Evolutionary conservation across 2,329 filamentous ascomycete genomes (phyloP).

Genomic region (Botryotinia globosa): DNA sequence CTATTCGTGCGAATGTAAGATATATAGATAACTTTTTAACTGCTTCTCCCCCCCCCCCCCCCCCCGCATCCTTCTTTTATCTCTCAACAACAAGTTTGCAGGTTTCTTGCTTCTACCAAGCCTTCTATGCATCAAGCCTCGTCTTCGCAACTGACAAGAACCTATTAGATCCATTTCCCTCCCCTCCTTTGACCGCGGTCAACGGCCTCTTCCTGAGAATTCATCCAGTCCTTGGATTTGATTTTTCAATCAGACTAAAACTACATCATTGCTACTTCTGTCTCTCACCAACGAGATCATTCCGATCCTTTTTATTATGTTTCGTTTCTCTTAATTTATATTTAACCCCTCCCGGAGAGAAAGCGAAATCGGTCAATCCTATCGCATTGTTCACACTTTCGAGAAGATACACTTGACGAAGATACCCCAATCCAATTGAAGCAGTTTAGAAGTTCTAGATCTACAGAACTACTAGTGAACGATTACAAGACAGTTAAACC

Average conservation of each 20-base stretch:
- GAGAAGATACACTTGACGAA: slow-evolving; percentile 9
- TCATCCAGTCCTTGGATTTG: not conserved
- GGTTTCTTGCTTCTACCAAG: slow-evolving; percentile 16
- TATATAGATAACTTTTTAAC: not conserved
- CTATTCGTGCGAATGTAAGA: not conserved
- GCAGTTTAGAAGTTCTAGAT: not conserved
- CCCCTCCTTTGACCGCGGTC: not conserved
- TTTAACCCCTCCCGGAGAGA: not conserved
- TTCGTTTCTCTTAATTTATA: not conserved
- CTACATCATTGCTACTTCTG: not conserved
- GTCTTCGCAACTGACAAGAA: not conserved
- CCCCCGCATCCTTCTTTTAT: not conserved
- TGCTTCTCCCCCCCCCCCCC: not conserved
- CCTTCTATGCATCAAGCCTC: slow-evolving; percentile 18
- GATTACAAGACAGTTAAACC: not conserved
- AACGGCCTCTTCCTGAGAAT: slow-evolving; percentile 4
- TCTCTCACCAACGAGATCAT: not conserved
- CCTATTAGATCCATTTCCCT: not conserved
- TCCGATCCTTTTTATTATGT: not conserved
- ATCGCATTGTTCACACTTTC: not conserved
- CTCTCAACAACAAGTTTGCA: not conserved
- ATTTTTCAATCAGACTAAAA: not conserved
- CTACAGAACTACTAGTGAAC: not conserved
- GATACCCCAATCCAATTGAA: slow-evolving; percentile 10
- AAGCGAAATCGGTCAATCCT: not conserved